These are phyloP conservation scores for Leccinum pseudoinsigne DNA, from an alignment of 1,284 basidiomycete genomes.

Conservation along the genomic window DNA sequence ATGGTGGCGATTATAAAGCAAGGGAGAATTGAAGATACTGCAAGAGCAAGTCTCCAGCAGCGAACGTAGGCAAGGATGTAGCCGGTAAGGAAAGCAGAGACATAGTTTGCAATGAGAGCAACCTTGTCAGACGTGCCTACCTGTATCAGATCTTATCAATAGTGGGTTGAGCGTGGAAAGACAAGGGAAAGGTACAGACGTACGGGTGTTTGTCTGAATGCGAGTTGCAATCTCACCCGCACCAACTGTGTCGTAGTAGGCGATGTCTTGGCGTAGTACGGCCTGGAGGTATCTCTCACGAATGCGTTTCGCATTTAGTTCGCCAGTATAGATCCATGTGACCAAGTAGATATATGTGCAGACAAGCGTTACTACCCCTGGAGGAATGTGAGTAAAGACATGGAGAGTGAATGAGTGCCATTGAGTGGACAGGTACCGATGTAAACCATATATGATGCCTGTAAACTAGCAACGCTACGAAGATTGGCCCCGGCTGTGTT, in stretches of 20 bases:
- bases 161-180: background rate
- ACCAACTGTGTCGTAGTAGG: conserved; percentile 92
- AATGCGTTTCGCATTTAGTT: conserved; percentile 83
- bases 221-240: conserved; percentile 95
- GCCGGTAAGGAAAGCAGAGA: conserved; percentile 73
- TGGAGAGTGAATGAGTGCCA: no score
- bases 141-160: conserved; percentile 73
- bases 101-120: conserved; percentile 61
- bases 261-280: conserved; percentile 84
- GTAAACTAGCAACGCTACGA: conserved; percentile 48
- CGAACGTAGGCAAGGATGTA: conserved; percentile 73
- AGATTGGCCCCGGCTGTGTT: conserved; percentile 50
- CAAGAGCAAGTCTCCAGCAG: conserved; percentile 88
- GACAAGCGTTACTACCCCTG: conserved; percentile 65
- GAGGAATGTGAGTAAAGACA: conserved; percentile 1
- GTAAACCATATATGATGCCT: conserved; percentile 64
- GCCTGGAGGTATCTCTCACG: conserved; percentile 76
- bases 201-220: conserved; percentile 92
- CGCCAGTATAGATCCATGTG: conserved; percentile 90
- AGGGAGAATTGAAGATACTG: conserved; percentile 85
- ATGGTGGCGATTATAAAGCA: conserved; percentile 80
- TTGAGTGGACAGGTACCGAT: conserved; percentile 58
- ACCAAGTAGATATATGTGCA: conserved; percentile 81
- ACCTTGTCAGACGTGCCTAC: conserved; percentile 91
- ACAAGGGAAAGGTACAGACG: conserved; percentile 23